Percentiles rank a stretch among this genome's conserved stretches.
phyloP scores from a whole-genome alignment of 2,329 filamentous ascomycete genomes.

The Fusarium sublunatum region DNA sequence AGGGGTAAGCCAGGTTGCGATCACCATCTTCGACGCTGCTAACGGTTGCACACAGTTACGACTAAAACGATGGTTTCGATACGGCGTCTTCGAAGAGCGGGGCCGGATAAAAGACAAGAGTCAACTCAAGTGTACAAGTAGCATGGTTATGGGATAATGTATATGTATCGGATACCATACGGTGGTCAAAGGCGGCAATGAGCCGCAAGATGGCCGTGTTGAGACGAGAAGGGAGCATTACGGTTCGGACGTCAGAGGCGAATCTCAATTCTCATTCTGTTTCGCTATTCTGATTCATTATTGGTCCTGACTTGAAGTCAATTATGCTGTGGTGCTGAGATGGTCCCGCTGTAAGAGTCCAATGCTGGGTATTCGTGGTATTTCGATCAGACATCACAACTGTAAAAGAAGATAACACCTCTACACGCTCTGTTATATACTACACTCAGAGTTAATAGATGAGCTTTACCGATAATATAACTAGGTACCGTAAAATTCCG shows the following conservation, averaged over 20 bases:
- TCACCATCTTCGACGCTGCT: constrained; percentile 1
- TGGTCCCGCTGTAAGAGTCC: not conserved
- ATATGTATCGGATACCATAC: constrained; percentile 46
- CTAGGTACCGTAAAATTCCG: too few species aligned
- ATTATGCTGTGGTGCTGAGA: not conserved
- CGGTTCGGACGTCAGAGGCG: constrained; percentile 38
- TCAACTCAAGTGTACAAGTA: constrained; percentile 43
- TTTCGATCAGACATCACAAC: not conserved
- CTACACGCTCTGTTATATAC: not conserved
- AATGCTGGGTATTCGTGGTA: too few species aligned
- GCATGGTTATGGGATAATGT: constrained; percentile 40
- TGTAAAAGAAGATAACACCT: not conserved
- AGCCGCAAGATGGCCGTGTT: constrained; percentile 19
- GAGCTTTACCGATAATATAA: too few species aligned
- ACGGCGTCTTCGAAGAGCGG: constrained; percentile 10
- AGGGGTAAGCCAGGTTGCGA: constrained; percentile 72
- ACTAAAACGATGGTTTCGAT: constrained; percentile 22
- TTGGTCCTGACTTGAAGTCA: not conserved
- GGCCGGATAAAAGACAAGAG: constrained; percentile 19
- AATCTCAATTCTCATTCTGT: constrained; percentile 36
- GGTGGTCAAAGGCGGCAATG: constrained; percentile 23
- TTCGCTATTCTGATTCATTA: constrained; percentile 9
- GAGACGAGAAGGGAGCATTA: constrained; percentile 7
- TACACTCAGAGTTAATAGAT: not conserved
- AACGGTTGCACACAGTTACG: constrained; percentile 27